Percentiles rank a stretch among this genome's conserved stretches.
phyloP scores from a whole-genome alignment of 2,329 filamentous ascomycete genomes.

The Seiridium unicorne region DNA sequence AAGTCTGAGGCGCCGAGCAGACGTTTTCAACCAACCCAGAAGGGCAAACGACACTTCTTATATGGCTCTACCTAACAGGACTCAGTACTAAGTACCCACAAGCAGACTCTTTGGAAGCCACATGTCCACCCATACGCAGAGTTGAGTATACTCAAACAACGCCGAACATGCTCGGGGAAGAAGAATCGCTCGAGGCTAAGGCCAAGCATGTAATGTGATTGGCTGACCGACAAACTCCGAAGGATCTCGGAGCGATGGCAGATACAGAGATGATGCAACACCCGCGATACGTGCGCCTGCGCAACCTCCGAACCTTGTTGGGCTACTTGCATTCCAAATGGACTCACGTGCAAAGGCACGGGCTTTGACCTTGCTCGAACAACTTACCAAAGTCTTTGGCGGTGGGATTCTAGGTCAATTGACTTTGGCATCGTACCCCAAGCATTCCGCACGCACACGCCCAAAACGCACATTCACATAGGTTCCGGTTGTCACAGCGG shows the following conservation, averaged over 20 bases:
- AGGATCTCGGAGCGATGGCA: slow-evolving; percentile 18
- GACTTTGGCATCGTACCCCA: no score
- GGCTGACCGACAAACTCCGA: slow-evolving; percentile 23
- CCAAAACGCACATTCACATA: background rate
- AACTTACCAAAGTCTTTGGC: no score
- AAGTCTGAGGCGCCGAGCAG: no score
- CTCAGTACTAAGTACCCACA: background rate
- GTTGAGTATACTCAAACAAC: background rate
- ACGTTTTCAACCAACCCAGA: background rate
- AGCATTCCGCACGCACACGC: no score
- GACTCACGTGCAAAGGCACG: no score
- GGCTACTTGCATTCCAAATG: no score
- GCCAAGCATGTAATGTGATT: slow-evolving; percentile 25
- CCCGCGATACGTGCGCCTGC: background rate
- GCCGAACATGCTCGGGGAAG: background rate
- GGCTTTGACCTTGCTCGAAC: no score
- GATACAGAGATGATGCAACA: background rate
- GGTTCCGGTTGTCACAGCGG: background rate
- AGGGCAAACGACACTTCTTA: background rate
- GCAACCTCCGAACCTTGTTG: background rate
- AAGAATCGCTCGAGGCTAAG: background rate
- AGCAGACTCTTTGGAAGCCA: background rate
- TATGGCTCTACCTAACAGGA: background rate
- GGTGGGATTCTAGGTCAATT: no score
- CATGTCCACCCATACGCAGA: background rate